Conservation (phyloP, 257 asterid species). For the Eucommia ulmoides region DNA sequence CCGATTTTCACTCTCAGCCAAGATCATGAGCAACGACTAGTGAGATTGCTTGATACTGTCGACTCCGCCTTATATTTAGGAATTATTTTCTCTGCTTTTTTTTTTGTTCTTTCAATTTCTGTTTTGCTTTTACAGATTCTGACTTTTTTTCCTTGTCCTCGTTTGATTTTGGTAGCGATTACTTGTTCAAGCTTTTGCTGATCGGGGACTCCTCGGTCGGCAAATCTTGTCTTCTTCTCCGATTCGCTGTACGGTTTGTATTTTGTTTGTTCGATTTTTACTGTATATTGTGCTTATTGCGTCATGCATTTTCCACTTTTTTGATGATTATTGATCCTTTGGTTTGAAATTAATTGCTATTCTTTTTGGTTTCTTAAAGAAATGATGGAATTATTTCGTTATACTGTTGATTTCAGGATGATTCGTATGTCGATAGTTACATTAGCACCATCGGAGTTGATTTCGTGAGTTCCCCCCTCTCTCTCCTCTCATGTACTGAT, state of each 20-base stretch:
- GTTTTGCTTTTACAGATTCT: background rate
- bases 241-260: conserved; percentile 33
- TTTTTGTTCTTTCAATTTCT: too few species aligned
- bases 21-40: conserved; percentile 40
- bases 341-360: background rate
- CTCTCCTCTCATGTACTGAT: background rate
- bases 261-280: background rate
- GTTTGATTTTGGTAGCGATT: too few species aligned
- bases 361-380: background rate
- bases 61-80: background rate
- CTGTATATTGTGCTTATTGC: background rate
- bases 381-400: conserved; percentile 2
- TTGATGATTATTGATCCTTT: background rate
- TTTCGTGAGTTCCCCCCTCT: conserved; percentile 45
- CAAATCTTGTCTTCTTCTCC: conserved; percentile 44
- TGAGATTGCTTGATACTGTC: conserved; percentile 8
- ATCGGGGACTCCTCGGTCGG: conserved; percentile 53
- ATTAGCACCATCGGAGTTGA: conserved; percentile 99
- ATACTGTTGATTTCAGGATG: conserved; percentile 62
- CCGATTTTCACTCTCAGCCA: too few species aligned
- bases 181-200: conserved; percentile 40
- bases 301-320: background rate
- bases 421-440: conserved; percentile 96
- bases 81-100: background rate
- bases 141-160: conserved; percentile 2